phyloP scores from a whole-genome alignment of 2,329 filamentous ascomycete genomes.

The Pyricularia grisea region DNA sequence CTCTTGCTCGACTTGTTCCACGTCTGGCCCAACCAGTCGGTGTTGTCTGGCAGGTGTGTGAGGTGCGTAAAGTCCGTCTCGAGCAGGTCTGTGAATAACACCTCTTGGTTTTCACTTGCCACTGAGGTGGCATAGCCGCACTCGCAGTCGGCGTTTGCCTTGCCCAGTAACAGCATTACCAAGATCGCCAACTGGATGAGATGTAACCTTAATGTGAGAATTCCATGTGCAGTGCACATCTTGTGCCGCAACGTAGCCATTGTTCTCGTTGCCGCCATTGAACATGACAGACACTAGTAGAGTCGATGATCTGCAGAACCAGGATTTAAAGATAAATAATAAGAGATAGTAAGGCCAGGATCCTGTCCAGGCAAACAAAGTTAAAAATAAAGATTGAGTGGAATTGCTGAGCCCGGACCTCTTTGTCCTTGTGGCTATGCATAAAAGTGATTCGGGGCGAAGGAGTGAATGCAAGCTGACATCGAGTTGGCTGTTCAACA shows the following conservation, averaged over 20 bases:
- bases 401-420: background rate
- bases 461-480: background rate
- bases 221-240: background rate
- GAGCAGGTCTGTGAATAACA: slow-evolving; percentile 58
- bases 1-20: slow-evolving; percentile 54
- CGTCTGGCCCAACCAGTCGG: slow-evolving; percentile 56
- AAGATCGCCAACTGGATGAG: slow-evolving; percentile 10
- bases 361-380: background rate
- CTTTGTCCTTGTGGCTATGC: background rate
- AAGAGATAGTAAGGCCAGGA: background rate
- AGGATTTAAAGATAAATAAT: background rate
- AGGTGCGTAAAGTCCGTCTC: slow-evolving; percentile 63
- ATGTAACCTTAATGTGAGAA: background rate
- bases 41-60: slow-evolving; percentile 34
- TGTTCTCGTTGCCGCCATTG: background rate
- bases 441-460: background rate
- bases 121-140: slow-evolving; percentile 59
- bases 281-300: background rate
- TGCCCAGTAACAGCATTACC: slow-evolving; percentile 11
- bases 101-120: slow-evolving; percentile 24
- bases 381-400: too few relatives aligned
- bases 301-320: background rate
- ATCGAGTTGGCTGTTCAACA: background rate
- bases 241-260: background rate
- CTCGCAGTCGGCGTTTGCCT: slow-evolving; percentile 45